These are phyloP conservation scores for Brassica cretica DNA, from an alignment of 345 rosid genomes.

Conservation along the genomic window DNA sequence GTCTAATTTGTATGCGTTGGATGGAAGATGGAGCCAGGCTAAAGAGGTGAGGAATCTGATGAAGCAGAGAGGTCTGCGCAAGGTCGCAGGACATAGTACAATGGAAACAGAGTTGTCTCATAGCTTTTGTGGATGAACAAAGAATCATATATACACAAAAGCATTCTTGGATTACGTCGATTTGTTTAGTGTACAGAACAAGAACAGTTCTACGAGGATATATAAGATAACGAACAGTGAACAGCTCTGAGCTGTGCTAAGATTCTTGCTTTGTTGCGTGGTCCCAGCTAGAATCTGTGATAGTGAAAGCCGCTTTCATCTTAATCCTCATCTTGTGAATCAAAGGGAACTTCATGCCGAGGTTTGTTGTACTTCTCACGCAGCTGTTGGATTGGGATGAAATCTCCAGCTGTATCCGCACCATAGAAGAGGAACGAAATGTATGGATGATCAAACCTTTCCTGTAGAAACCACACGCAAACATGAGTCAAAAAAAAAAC, in stretches of 20 bases:
- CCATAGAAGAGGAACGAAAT: slow-evolving; percentile 81
- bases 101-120: slow-evolving; percentile 47
- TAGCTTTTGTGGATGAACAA: not conserved
- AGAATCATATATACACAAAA: slow-evolving; percentile 19
- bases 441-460: slow-evolving; percentile 88
- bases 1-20: slow-evolving; percentile 72
- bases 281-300: not conserved
- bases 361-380: slow-evolving; percentile 80
- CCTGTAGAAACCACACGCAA: slow-evolving; percentile 49
- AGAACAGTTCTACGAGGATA: slow-evolving; percentile 19
- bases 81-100: slow-evolving; percentile 56
- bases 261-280: slow-evolving; percentile 3
- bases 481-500: slow-evolving; percentile 2
- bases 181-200: slow-evolving; percentile 19
- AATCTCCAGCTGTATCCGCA: slow-evolving; percentile 80
- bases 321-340: slow-evolving; percentile 56
- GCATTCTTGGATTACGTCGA: slow-evolving; percentile 25
- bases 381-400: slow-evolving; percentile 87
- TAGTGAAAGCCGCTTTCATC: slow-evolving; percentile 28
- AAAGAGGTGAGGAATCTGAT: slow-evolving; percentile 65
- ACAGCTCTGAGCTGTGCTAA: slow-evolving; percentile 3
- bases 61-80: slow-evolving; percentile 62
- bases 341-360: slow-evolving; percentile 67
- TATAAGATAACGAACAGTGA: not conserved
- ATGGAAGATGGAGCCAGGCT: slow-evolving; percentile 84